These are phyloP conservation scores for Aspergillus fijiensis DNA, from an alignment of 2,329 filamentous ascomycete genomes.

Conservation along the genomic window DNA sequence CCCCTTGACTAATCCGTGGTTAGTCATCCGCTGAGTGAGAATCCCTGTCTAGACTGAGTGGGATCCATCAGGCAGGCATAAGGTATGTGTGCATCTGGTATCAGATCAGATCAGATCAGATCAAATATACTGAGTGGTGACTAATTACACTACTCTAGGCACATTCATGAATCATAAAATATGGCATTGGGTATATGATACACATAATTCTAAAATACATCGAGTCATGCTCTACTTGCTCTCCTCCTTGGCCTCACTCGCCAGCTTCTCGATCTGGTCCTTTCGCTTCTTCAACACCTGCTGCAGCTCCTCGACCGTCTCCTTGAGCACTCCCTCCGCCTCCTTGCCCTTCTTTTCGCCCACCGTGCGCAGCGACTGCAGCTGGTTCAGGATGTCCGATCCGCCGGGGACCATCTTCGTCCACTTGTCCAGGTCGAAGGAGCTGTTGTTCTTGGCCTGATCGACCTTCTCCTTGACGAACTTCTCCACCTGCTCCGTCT, in stretches of 20 bases:
- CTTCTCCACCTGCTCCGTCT: slow-evolving; percentile 58
- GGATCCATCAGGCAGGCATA: no score
- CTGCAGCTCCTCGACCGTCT: slow-evolving; percentile 53
- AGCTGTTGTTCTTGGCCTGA: slow-evolving; percentile 57
- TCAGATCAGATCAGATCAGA: no score
- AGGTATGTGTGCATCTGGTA: no score
- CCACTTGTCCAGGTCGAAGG: slow-evolving; percentile 58
- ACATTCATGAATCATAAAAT: not conserved
- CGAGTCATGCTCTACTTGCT: slow-evolving; percentile 4
- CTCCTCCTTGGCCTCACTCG: slow-evolving; percentile 21
- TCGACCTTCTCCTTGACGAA: slow-evolving; percentile 61
- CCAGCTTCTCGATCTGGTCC: slow-evolving; percentile 22
- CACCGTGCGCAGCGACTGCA: slow-evolving; percentile 64
- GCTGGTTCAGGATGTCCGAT: slow-evolving; percentile 63
- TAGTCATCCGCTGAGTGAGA: no score
- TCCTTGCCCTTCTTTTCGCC: slow-evolving; percentile 68
- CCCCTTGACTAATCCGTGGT: no score
- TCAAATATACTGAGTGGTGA: no score
- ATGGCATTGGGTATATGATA: not conserved
- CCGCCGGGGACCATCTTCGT: slow-evolving; percentile 66
- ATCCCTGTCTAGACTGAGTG: no score
- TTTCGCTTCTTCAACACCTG: slow-evolving; percentile 22
- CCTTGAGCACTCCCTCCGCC: slow-evolving; percentile 65
- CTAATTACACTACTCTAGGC: no score
- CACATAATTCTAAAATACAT: not conserved